phyloP scores from a whole-genome alignment of 2,329 filamentous ascomycete genomes.

The Monosporascus sp. region DNA sequence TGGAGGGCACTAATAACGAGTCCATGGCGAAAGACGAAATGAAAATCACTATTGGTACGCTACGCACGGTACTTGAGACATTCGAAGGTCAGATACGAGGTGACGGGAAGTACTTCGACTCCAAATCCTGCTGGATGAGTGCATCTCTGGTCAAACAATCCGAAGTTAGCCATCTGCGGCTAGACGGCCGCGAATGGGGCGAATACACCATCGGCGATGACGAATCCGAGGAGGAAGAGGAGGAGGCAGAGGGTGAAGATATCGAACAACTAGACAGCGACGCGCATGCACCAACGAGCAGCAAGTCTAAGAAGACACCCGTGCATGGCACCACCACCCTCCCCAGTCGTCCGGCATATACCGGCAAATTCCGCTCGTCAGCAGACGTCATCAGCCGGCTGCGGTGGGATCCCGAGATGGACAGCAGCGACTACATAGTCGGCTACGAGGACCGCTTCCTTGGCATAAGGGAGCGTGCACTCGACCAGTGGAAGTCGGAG shows the following conservation, averaged over 20 bases:
- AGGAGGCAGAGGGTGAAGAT: slow-evolving; percentile 39
- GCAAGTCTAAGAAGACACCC: slow-evolving; percentile 16
- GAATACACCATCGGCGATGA: slow-evolving; percentile 37
- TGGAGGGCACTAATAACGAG: slow-evolving; percentile 15
- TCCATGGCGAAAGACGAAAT: slow-evolving; percentile 35
- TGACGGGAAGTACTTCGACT: slow-evolving; percentile 45
- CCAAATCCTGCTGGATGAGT: slow-evolving; percentile 44
- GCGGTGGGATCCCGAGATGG: slow-evolving; percentile 53
- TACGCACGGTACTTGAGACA: slow-evolving; percentile 39
- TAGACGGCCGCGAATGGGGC: slow-evolving; percentile 47
- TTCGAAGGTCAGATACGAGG: slow-evolving; percentile 45
- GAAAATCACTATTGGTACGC: slow-evolving; percentile 34
- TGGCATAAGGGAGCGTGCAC: slow-evolving; percentile 47
- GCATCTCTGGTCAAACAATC: slow-evolving; percentile 32
- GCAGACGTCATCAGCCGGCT: slow-evolving; percentile 55
- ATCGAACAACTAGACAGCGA: slow-evolving; percentile 29
- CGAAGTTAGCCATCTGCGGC: slow-evolving; percentile 37
- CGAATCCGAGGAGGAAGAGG: slow-evolving; percentile 28
- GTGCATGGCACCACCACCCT: slow-evolving; percentile 1
- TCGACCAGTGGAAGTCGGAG: slow-evolving; percentile 56
- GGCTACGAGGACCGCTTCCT: slow-evolving; percentile 59
- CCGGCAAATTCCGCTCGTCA: slow-evolving; percentile 49
- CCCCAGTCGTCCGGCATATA: slow-evolving; percentile 27
- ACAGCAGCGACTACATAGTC: slow-evolving; percentile 49
- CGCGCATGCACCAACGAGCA: slow-evolving; percentile 12